Evolutionary conservation across 73 alveolate genomes (phyloP), one percentile per base, ranked within the genome.

Genomic region (Paramecium bursaria): DNA sequence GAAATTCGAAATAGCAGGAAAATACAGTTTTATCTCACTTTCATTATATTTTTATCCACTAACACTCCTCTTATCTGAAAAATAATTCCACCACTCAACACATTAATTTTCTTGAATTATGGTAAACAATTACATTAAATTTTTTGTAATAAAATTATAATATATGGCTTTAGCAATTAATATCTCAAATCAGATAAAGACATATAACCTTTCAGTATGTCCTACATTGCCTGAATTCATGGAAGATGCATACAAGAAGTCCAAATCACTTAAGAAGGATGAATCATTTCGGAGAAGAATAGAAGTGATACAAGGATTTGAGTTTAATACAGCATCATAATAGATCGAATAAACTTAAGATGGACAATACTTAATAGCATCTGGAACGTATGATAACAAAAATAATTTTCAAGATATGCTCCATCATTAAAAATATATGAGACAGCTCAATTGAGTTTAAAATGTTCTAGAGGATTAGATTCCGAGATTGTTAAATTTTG

Each of bases 381-480:
- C 88, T 14, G 88, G 88, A 50, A 31, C 50, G 13, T 57, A 39
- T 39, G 5, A 7, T 7, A 39, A 7, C 11, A 39, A 7, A 39
- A 39, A 39, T 11, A 39, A 39, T 39, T 7, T 39, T 39, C 87
- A 29, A 87, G 85, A 9, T 90, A 91, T 88, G 94, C 96, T 29
- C 96, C 96, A 4, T 74, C 94, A 13, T 60, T 91, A 46, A 91
- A 91, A 74, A 88, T 91, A 15, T 91, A 80, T 52, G 94, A 91
- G 31, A 88, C 92, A 21, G 46, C 86, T 2, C 87, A 91, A 91
- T 88, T 91, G 87, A 85, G 93, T 1, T 75, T 91, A 75, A 91
- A 91, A 88, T 91, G 96, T 75, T 90, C 85, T 75, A 67, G 96
- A 74, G 96, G 96, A 21, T 86, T 91, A 60, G 96, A 91, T 88